Evolutionary conservation across 805 yeast genomes (phyloP).

Genomic region (Starmera dryadoides): DNA sequence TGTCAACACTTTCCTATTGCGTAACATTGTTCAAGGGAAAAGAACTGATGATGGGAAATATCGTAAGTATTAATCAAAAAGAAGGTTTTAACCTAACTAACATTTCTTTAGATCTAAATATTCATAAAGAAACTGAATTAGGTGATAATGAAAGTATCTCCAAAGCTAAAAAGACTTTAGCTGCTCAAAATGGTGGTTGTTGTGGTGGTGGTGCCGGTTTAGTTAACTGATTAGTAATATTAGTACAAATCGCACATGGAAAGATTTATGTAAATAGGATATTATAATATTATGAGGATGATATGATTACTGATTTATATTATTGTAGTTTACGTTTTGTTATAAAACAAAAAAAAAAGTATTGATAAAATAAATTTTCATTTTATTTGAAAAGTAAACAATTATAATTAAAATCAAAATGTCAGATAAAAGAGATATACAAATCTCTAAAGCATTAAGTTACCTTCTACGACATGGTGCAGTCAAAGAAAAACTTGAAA

Average conservation of each 20-base stretch:
- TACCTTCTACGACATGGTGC: conserved; percentile 88
- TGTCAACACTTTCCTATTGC: conserved; percentile 59
- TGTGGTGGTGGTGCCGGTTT: conserved; percentile 39
- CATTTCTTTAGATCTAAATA: conserved; percentile 38
- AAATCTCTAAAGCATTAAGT: conserved; percentile 68
- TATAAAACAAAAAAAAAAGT: too few species aligned
- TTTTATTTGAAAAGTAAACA: too few species aligned
- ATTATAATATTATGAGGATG: too few species aligned
- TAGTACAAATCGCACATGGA: too few species aligned
- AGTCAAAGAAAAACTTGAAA: conserved; percentile 49
- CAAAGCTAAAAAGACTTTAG: conserved; percentile 36
- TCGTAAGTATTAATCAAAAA: conserved; percentile 17
- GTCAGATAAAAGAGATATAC: conserved; percentile 34
- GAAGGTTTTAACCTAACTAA: conserved; percentile 19
- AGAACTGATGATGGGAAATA: conserved; percentile 36
- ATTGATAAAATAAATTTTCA: too few species aligned
- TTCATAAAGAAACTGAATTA: conserved; percentile 77
- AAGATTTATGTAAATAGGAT: too few species aligned
- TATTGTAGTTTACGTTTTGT: too few species aligned
- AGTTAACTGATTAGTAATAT: too few species aligned
- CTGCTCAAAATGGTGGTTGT: conserved; percentile 49
- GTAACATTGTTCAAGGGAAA: conserved; percentile 84
- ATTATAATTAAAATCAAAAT: not conserved
- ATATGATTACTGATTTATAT: too few species aligned
- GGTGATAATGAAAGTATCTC: conserved; percentile 86